Base-by-base conservation (phyloP, 1,284 basidiomycete genomes). In the Moniliophthora roreri region DNA sequence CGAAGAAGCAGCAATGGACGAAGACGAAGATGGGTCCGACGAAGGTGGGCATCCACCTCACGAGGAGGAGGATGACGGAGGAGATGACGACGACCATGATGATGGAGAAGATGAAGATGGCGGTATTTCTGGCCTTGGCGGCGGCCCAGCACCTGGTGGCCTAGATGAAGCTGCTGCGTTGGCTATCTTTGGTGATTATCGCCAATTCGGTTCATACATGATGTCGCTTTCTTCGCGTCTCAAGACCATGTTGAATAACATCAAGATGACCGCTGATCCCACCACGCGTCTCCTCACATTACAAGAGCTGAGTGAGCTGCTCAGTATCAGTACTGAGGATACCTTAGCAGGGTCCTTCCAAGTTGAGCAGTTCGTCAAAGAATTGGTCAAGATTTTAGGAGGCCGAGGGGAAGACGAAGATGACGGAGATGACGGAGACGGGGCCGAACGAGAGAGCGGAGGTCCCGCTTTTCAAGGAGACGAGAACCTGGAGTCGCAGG, bases 301-400 rank as follows among this genome's bases (percentile, higher is more conserved):
- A 13, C 94, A 98, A 66, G 96, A 99, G 66, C 84, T 98, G 51
- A 94, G 91, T 67, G 97, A 99, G 67, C 70, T 98, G 41, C 85
- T 99, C 52, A 93, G 93, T 58, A 95, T 99, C 72, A 94, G 93
- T 70, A 98, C 94, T 6, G 96, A 99, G 72, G 97, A 99, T 69
- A 98, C 94, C 0, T 78, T 99, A 39, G 91, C 93, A 13, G 95
- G 94, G 41, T 96, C 91, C 35, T 96, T 99, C 74, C 93, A 92
- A 59, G 89, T 95, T 24, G 93, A 96, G 63, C 82, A 87, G 13
- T 98, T 95, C 67, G 93, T 96, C 39, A 85, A 87, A 61, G 97
- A 98, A 70, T 82, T 99, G 42, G 88, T 99, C 58, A 86, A 87
- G 65, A 94, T 98, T 59, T 78, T 99, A 44, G 91, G 92, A 26